Evolutionary conservation across 805 yeast species (phyloP).

Genomic region (Candida yuanshanica): DNA sequence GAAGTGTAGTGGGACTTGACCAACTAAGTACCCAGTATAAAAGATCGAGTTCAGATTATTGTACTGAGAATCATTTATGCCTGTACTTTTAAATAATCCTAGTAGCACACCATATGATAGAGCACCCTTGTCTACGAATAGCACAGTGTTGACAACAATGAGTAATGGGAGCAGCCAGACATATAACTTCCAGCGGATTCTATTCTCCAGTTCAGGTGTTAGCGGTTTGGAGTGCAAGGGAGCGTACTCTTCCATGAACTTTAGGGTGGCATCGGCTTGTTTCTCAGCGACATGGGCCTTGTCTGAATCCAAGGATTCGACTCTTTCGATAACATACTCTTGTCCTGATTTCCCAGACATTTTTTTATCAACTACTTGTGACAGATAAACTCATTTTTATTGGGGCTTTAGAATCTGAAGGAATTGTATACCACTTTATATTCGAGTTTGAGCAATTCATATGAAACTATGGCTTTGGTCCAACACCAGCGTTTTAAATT

Average conservation of each 20-base stretch:
- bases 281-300: neutral
- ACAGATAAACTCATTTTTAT: too few species aligned
- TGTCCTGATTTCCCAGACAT: too few species aligned
- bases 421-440: too few species aligned
- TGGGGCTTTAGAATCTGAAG: too few species aligned
- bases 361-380: too few species aligned
- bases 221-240: conserved; percentile 27
- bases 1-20: conserved; percentile 1
- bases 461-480: too few species aligned
- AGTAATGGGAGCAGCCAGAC: neutral
- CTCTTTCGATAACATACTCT: too few species aligned
- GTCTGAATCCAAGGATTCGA: too few species aligned
- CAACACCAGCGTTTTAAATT: too few species aligned
- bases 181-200: neutral
- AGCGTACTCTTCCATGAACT: conserved; percentile 31
- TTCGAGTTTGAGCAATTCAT: too few species aligned
- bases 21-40: conserved; percentile 1
- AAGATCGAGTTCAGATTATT: conserved; percentile 1
- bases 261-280: conserved; percentile 33
- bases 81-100: neutral
- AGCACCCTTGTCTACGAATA: neutral
- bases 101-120: neutral
- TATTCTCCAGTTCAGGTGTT: conserved; percentile 36
- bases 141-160: neutral
- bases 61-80: neutral